Evolutionary conservation across 495 filamentous ascomycete species (phyloP).

Genomic region (Neurospora sp.): DNA sequence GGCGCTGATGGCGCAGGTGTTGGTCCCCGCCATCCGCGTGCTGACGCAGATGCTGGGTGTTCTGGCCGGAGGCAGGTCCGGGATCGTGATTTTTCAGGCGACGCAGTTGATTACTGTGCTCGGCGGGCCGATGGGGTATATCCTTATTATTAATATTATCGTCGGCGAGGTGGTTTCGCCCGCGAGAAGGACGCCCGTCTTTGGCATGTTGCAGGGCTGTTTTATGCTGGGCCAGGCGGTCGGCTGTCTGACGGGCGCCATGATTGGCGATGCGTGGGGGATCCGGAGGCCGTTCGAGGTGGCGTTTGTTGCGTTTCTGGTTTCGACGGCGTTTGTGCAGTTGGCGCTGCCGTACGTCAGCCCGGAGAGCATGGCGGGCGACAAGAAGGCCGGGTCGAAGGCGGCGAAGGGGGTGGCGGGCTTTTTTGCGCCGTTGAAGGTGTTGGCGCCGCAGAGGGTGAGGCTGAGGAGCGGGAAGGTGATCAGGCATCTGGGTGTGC

Average conservation of each 20-base stretch:
- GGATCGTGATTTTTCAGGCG: slow-evolving; percentile 46
- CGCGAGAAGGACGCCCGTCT: slow-evolving; percentile 38
- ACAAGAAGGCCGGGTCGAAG: slow-evolving; percentile 11
- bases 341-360: slow-evolving; percentile 32
- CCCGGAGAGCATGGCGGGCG: slow-evolving; percentile 20
- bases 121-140: slow-evolving; percentile 47
- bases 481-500: slow-evolving; percentile 37
- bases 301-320: slow-evolving; percentile 36
- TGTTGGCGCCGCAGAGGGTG: slow-evolving; percentile 39
- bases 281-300: slow-evolving; percentile 43
- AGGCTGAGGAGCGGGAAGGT: slow-evolving; percentile 29
- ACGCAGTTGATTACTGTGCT: slow-evolving; percentile 47
- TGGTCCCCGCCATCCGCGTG: slow-evolving; percentile 42
- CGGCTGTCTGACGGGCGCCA: slow-evolving; percentile 42
- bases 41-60: slow-evolving; percentile 45
- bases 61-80: slow-evolving; percentile 33
- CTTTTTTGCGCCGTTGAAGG: slow-evolving; percentile 44
- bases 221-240: slow-evolving; percentile 45
- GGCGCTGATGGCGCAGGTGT: slow-evolving; percentile 40
- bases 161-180: slow-evolving; percentile 41
- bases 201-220: slow-evolving; percentile 44
- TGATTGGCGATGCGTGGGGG: slow-evolving; percentile 40
- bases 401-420: slow-evolving; percentile 24
- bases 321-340: slow-evolving; percentile 26
- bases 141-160: slow-evolving; percentile 45